These are phyloP conservation scores for Gracilaria vermiculophylla DNA, from an alignment of 23 red algal species.

Conservation along the genomic window DNA sequence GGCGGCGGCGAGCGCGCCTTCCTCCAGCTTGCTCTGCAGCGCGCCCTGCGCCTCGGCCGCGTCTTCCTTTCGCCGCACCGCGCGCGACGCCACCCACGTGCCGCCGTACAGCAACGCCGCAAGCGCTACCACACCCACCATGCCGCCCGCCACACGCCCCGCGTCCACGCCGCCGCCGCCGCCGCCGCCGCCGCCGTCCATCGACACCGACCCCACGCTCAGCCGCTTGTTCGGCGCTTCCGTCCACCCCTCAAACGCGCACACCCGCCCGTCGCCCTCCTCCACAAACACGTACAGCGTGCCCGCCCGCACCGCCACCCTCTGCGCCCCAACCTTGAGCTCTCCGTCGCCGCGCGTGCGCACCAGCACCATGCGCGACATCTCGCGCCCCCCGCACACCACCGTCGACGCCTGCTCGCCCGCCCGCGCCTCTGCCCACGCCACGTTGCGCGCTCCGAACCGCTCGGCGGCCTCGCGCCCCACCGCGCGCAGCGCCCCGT, in stretches of 20 bases:
- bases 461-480: background rate
- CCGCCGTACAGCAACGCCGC: conserved; percentile 3
- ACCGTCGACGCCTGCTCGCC: background rate
- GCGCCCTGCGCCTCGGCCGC: no score
- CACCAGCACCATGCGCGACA: background rate
- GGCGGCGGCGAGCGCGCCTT: background rate
- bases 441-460: background rate
- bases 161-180: background rate
- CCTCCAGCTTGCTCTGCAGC: background rate
- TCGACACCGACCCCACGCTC: background rate
- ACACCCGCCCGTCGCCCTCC: background rate
- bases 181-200: background rate
- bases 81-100: background rate
- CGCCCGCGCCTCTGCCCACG: background rate
- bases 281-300: background rate
- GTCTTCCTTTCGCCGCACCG: background rate
- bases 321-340: background rate
- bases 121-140: background rate
- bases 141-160: background rate
- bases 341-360: background rate
- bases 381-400: background rate
- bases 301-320: background rate
- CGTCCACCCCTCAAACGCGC: background rate
- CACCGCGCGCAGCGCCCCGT: background rate
- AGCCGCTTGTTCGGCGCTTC: conserved; percentile 1